phyloP scores from a whole-genome alignment of 176 grass and related monocot genomes.

The Raddia guianensis region DNA sequence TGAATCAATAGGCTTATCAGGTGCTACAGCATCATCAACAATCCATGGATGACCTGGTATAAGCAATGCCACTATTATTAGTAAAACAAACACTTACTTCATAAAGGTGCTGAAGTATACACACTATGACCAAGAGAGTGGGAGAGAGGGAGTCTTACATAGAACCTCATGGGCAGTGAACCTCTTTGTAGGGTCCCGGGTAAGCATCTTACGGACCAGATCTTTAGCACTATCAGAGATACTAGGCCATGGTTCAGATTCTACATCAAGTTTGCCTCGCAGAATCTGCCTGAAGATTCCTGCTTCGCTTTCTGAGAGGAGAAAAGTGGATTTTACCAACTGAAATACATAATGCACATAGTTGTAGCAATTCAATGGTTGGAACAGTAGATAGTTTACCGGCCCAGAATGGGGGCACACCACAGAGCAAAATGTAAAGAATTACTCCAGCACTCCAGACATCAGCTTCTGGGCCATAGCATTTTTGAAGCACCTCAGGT shows the following conservation, averaged over 20 bases:
- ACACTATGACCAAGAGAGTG: not conserved
- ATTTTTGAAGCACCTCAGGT: slow-evolving; percentile 88
- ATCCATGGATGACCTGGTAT: slow-evolving; percentile 93
- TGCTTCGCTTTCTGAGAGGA: slow-evolving; percentile 80
- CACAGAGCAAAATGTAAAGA: slow-evolving; percentile 95
- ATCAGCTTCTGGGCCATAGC: slow-evolving; percentile 94
- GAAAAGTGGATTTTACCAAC: slow-evolving; percentile 29
- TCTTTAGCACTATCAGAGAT: slow-evolving; percentile 97
- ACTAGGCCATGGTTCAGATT: slow-evolving; percentile 91
- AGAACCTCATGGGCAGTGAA: slow-evolving; percentile 94
- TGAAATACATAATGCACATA: slow-evolving; percentile 30
- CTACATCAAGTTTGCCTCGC: slow-evolving; percentile 84
- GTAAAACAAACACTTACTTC: slow-evolving; percentile 18
- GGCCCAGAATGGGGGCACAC: slow-evolving; percentile 97
- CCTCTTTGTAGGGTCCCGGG: slow-evolving; percentile 69
- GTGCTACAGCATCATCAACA: slow-evolving; percentile 93
- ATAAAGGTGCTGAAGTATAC: not conserved
- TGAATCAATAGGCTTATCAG: slow-evolving; percentile 96
- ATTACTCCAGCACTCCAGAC: slow-evolving; percentile 99
- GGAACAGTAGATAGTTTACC: slow-evolving; percentile 50
- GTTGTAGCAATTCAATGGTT: slow-evolving; percentile 17
- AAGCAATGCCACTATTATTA: slow-evolving; percentile 36
- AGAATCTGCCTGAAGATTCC: slow-evolving; percentile 97
- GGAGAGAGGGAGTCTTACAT: slow-evolving; percentile 58
- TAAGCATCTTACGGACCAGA: slow-evolving; percentile 88